Evolutionary conservation across 2,329 filamentous ascomycete species (phyloP).

Genomic region (Alternaria metachromatica): DNA sequence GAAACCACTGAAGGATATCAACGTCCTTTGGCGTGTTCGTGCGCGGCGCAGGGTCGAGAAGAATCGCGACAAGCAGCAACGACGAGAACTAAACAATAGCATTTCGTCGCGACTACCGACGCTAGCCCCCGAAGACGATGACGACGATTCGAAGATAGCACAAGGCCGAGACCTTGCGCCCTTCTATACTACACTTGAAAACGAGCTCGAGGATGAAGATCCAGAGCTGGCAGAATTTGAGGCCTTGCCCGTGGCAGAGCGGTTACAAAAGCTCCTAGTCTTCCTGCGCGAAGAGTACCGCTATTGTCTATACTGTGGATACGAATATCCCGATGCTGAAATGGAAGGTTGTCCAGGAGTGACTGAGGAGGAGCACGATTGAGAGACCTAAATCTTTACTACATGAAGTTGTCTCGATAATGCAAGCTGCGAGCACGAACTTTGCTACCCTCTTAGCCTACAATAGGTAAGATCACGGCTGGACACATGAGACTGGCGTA

Average conservation of each 20-base stretch:
- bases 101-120: conserved; percentile 63
- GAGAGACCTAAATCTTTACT: conserved; percentile 28
- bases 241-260: conserved; percentile 69
- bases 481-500: neutral
- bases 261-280: conserved; percentile 69
- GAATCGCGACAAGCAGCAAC: conserved; percentile 63
- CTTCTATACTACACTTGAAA: conserved; percentile 62
- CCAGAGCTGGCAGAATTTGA: conserved; percentile 81
- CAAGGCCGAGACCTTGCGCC: conserved; percentile 64
- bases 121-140: conserved; percentile 68
- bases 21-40: conserved; percentile 80
- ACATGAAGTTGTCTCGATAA: neutral
- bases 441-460: neutral
- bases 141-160: conserved; percentile 74
- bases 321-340: conserved; percentile 71
- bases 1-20: conserved; percentile 69
- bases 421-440: neutral
- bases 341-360: conserved; percentile 91
- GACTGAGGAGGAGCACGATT: conserved; percentile 82
- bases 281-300: conserved; percentile 73
- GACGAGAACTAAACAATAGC: conserved; percentile 37
- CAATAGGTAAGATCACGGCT: neutral
- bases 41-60: conserved; percentile 72
- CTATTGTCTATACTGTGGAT: conserved; percentile 99
- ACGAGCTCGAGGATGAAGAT: conserved; percentile 79